Base-by-base conservation (phyloP, 805 yeast species). In the Schwanniomyces sp. region DNA sequence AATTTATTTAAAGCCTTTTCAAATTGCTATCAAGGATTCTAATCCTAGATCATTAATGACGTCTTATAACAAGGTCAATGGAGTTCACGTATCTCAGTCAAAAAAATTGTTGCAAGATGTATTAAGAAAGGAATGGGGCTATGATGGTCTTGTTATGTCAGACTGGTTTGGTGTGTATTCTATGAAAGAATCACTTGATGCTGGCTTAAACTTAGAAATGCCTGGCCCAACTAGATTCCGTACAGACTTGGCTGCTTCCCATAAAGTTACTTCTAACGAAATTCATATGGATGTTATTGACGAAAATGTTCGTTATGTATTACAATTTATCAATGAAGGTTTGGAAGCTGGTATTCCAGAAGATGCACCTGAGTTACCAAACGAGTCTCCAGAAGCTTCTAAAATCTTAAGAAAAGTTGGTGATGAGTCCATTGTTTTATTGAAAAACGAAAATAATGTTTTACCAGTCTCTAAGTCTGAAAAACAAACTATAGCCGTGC, bases 101-200 rank as follows among this genome's bases (percentile, higher is more conserved):
- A 65, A 67, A 47, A 54, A 58, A 34, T 58, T 81, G 39, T 54
- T 83, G 37, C 62, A 72, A 10, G 75, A 77, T 27, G 63, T 81
- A 32, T 64, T 83, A 49, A 67, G 84, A 46, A 58, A 69, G 2
- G 86, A 83, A 58, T 83, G 85, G 85, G 66, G 69, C 5, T 83
- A 72, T 65, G 67, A 76, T 7, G 88, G 88, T 39, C 60, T 76
- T 34, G 59, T 75, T 30, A 80, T 84, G 82, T 77, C 84, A 26
- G 88, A 83, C 63, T 83, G 88, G 88, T 77, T 57, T 57, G 88
- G 88, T 24, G 71, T 75, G 8, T 81, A 78, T 59, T 70, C 82
- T 12, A 64, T 66, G 32, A 69, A 67, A 38, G 75, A 70, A 38
- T 55, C 84, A 11, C 59, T 82, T 41, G 70, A 74, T 36, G 79